phyloP scores from a whole-genome alignment of 2,329 filamentous ascomycete genomes.

The Zymoseptoria pseudotritici region DNA sequence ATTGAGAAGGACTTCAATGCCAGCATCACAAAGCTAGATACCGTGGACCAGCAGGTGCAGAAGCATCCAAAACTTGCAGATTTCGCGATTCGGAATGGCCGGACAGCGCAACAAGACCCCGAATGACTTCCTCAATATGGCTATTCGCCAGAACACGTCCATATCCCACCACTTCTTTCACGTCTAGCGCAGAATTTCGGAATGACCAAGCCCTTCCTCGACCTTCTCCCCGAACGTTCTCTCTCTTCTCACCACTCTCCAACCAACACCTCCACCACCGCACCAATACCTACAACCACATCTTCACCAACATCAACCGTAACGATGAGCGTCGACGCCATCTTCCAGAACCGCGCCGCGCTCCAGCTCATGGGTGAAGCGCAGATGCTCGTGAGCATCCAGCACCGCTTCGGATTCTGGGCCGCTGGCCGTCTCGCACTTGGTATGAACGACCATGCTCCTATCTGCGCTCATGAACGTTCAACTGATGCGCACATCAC shows the following conservation, averaged over 20 bases:
- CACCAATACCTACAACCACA: background rate
- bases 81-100: no score
- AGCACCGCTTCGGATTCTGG: background rate
- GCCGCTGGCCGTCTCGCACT: background rate
- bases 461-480: background rate
- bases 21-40: no score
- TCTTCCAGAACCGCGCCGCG: background rate
- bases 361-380: background rate
- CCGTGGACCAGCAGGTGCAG: no score
- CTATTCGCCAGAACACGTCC: background rate
- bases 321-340: background rate
- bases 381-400: background rate
- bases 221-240: background rate
- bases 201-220: background rate
- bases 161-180: background rate
- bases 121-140: no score
- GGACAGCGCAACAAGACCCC: no score
- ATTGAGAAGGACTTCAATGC: no score
- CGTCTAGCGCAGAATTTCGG: background rate
- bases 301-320: background rate
- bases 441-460: background rate
- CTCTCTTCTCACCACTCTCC: background rate
- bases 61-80: no score
- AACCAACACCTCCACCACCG: background rate
- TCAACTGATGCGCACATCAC: background rate